Base-by-base conservation (phyloP, 257 asterid genomes). In the Scutellaria minor region DNA sequence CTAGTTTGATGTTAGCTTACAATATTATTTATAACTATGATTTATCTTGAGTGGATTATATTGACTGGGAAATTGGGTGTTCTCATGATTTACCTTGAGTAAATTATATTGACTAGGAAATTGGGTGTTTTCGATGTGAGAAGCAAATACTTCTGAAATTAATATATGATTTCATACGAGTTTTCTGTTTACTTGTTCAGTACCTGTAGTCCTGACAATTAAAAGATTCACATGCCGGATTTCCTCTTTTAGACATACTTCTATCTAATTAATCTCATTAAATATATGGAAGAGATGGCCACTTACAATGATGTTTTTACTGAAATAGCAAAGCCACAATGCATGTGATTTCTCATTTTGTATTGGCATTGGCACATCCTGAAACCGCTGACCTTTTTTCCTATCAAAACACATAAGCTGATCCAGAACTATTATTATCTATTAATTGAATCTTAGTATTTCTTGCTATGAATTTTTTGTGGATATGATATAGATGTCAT, bases 321-420 rank as follows among this genome's bases (percentile, higher is more conserved):
- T 42, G 4, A 8, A 56, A 6, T 20, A 22, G 14, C 47, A 55
- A 40, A 68, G 57, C 31, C 7, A 11, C 41, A 13, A 59, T 46
- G 61, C 46, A 6, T 37, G 41, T 39, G 48, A n/a, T 35, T 71
- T 60, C 2, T 61, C 69, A 47, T 39, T 59, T 47, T 37, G 44
- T 47, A 40, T 61, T n/a, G 68, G 54, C 58, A 55, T 66, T 59
- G n/a, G 45, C 6, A 3, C 47, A 42, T 56, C 27, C 47, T 44
- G 35, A 70, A 59, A 9, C 37, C 11, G 22, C 58, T 53, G 58
- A 53, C 20, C 20, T 58, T 59, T 51, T 60, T 52, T 59, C 41
- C 5, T 15, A 31, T 12, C 58, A 58, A 10, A 24, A 31, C 37
- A 27, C 35, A 6, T 31, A 60, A 51, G 20, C 9, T 27, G 72